Conservation (phyloP, 2,329 filamentous ascomycete species). For the Nothomitra cinnamomea region DNA sequence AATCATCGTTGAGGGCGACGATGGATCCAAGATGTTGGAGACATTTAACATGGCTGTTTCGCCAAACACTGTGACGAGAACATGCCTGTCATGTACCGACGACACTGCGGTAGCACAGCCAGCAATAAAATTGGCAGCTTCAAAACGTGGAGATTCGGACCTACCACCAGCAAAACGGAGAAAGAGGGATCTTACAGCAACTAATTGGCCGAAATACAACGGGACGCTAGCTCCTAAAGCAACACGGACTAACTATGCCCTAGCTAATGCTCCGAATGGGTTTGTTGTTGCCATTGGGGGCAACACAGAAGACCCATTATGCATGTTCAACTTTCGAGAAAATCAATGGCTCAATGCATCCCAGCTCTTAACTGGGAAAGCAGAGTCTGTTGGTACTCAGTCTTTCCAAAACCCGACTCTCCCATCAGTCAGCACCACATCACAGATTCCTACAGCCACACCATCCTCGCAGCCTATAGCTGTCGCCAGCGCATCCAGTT, state of each 20-base stretch:
- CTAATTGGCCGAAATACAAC: constrained; percentile 66
- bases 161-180: constrained; percentile 3
- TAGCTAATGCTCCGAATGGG: constrained; percentile 50
- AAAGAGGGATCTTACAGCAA: constrained; percentile 38
- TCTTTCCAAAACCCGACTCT: constrained; percentile 14
- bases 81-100: constrained; percentile 17
- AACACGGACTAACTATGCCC: constrained; percentile 49
- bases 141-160: constrained; percentile 19
- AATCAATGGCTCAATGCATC: constrained; percentile 69
- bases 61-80: constrained; percentile 58
- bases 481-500: not conserved
- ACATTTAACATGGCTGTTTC: constrained; percentile 58
- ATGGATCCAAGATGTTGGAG: constrained; percentile 63
- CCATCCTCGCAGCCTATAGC: constrained; percentile 14
- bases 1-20: constrained; percentile 50
- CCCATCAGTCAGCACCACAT: not conserved
- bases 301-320: constrained; percentile 45
- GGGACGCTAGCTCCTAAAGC: constrained; percentile 48
- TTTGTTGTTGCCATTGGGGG: constrained; percentile 68
- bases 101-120: not conserved
- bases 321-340: constrained; percentile 56
- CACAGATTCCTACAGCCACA: constrained; percentile 15
- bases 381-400: not conserved
- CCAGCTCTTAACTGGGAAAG: constrained; percentile 41
- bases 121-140: constrained; percentile 6